Conservation (phyloP, 1,284 basidiomycete genomes). For the Ganoderma leucocontextum region DNA sequence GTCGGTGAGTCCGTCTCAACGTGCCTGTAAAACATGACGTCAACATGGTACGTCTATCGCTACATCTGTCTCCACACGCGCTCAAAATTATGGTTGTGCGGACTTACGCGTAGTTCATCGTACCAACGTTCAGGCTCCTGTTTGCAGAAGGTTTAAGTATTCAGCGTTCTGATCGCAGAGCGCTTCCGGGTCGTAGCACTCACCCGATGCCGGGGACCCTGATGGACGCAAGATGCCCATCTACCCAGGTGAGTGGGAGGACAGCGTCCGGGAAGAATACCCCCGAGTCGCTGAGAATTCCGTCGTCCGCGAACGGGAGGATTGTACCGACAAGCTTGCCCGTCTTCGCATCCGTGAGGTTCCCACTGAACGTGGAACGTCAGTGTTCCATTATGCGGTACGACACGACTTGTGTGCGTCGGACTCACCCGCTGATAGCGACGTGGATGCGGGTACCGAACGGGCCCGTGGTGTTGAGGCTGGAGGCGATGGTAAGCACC, state of each 20-base stretch:
- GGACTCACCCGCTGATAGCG: neutral
- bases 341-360: neutral
- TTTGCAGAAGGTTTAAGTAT: too few relatives aligned
- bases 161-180: neutral
- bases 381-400: neutral
- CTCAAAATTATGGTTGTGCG: neutral
- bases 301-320: neutral
- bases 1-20: conserved; percentile 5
- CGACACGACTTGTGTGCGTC: neutral
- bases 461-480: neutral
- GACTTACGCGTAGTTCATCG: neutral
- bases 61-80: neutral
- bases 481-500: neutral
- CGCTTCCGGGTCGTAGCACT: neutral
- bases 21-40: neutral
- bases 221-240: neutral
- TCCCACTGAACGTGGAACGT: neutral
- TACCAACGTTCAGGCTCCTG: neutral
- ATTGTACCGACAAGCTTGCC: neutral
- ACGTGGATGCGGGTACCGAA: neutral
- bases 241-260: conserved; percentile 1
- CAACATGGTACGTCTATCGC: neutral
- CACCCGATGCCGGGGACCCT: neutral
- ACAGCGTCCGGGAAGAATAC: neutral
- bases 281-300: neutral